Percentiles rank a stretch among this genome's conserved stretches.
phyloP scores from a whole-genome alignment of 2,329 filamentous ascomycete species.

The Epicoccum nigrum region DNA sequence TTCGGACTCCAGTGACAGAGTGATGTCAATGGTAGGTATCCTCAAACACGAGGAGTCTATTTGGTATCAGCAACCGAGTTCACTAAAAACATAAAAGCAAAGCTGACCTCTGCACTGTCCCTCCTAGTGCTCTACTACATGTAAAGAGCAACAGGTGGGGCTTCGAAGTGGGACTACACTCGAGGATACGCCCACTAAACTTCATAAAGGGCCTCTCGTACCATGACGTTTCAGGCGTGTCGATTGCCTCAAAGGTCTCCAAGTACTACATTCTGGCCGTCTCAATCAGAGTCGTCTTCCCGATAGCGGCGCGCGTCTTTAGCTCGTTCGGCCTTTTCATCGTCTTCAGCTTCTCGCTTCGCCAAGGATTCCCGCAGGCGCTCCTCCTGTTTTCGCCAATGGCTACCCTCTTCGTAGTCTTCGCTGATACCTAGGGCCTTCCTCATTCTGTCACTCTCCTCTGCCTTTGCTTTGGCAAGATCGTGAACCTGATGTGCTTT shows the following conservation, averaged over 20 bases:
- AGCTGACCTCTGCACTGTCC: conserved; percentile 3
- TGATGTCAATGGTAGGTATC: background rate
- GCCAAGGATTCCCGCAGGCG: conserved; percentile 56
- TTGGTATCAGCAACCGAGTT: conserved; percentile 1
- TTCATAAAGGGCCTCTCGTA: too few species aligned
- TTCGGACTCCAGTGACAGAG: background rate
- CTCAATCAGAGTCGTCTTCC: conserved; percentile 39
- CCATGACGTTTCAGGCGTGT: too few species aligned
- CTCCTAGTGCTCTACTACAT: background rate
- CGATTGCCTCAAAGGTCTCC: too few species aligned
- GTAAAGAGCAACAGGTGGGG: background rate
- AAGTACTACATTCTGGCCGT: background rate
- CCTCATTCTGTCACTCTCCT: conserved; percentile 87
- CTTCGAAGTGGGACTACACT: too few species aligned
- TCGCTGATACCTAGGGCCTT: conserved; percentile 85
- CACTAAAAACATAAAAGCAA: background rate
- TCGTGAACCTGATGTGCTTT: conserved; percentile 97
- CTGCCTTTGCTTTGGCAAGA: conserved; percentile 92
- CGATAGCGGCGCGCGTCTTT: conserved; percentile 33
- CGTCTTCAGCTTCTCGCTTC: conserved; percentile 48
- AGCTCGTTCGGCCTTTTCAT: conserved; percentile 31
- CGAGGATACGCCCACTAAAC: too few species aligned
- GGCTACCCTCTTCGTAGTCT: conserved; percentile 82
- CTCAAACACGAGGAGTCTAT: background rate
- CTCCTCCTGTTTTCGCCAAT: conserved; percentile 86